These are phyloP conservation scores for Myriangium duriaei DNA, from an alignment of 2,329 filamentous ascomycete genomes.

Conservation along the genomic window DNA sequence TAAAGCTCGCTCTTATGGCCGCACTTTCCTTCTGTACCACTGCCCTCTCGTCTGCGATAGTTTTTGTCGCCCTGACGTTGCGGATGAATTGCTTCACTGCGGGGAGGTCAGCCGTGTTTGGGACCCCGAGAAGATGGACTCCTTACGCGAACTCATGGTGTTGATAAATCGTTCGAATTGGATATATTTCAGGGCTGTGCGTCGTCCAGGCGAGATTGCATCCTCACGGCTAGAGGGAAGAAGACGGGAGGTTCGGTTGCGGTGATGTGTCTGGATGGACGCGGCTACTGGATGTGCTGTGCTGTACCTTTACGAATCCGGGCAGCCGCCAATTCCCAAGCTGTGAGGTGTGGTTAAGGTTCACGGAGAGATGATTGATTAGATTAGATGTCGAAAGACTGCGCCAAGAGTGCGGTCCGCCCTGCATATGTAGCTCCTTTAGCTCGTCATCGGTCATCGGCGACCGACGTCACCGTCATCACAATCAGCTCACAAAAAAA, in stretches of 20 bases:
- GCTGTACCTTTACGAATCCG: background rate
- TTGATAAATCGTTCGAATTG: too few species aligned
- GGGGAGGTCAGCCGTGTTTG: constrained; percentile 12
- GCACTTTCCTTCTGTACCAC: constrained; percentile 99
- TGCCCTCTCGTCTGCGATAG: constrained; percentile 94
- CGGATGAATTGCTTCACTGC: constrained; percentile 99
- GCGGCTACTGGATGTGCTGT: too few species aligned
- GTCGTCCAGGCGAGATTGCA: background rate
- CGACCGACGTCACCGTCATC: too few species aligned
- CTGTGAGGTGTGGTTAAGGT: background rate
- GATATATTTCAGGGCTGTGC: too few species aligned
- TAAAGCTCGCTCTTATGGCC: constrained; percentile 90
- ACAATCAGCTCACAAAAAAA: too few species aligned
- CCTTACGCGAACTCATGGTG: constrained; percentile 46
- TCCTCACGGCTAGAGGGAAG: background rate
- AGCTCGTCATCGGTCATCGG: too few species aligned
- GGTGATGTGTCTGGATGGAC: background rate
- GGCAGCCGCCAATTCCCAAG: background rate
- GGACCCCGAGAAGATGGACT: constrained; percentile 14
- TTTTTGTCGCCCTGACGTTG: constrained; percentile 96
- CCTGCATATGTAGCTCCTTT: too few species aligned
- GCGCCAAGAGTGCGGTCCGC: too few species aligned
- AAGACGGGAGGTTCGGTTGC: background rate
- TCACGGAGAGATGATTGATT: too few species aligned
- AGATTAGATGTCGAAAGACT: too few species aligned